Base-by-base conservation (phyloP, 208 protist species). In the Pavlovales sp. region DNA sequence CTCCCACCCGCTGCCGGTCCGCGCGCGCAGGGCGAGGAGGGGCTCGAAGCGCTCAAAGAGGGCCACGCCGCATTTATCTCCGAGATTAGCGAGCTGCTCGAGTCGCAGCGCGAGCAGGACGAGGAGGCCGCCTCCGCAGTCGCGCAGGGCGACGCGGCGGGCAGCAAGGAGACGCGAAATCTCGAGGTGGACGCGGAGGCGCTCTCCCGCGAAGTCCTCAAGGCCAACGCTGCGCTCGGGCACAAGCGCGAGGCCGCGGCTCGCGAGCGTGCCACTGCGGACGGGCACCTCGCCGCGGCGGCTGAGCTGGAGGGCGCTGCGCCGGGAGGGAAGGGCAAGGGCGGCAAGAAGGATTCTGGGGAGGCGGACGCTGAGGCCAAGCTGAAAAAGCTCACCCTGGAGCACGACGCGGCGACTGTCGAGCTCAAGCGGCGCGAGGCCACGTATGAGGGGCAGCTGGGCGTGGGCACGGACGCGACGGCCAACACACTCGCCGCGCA, bases 181-280 rank as follows among this genome's bases (percentile, higher is more conserved):
- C n/a, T 91, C 18, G 88, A 93, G 47, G 44, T 75, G 32, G 34
- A 89, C 28, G 78, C 79, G 28, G 78, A 46, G 44, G 82, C 91
- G n/a, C 40, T 92, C 20, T 91, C 88, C 38, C 93, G 94, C 75
- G 41, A 92, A 40, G 66, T 94, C 38, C 90, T 93, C 32, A 92
- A 94, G 77, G 79, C 82, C 1, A 84, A 84, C 28, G 75, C 89
- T 2, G 42, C 18, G 38, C 2, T 20, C 2, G 26, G 77, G n/a
- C 47, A 88, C 42, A 30, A 46, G 28, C 34, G 36, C 32, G 75
- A 91, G 8, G 78, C 75, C 34, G n/a, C 84, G 26, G 47, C 1
- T 18, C 34, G 40, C 40, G 81, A 83, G 34, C 84, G 75, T 22
- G 41, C 26, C 28, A 39, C 71, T 20, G 71, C 41, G n/a, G 30